Evolutionary conservation across 225 moss, liverwort and hornwort genomes (phyloP).

Genomic region (Lunularia cruciata): DNA sequence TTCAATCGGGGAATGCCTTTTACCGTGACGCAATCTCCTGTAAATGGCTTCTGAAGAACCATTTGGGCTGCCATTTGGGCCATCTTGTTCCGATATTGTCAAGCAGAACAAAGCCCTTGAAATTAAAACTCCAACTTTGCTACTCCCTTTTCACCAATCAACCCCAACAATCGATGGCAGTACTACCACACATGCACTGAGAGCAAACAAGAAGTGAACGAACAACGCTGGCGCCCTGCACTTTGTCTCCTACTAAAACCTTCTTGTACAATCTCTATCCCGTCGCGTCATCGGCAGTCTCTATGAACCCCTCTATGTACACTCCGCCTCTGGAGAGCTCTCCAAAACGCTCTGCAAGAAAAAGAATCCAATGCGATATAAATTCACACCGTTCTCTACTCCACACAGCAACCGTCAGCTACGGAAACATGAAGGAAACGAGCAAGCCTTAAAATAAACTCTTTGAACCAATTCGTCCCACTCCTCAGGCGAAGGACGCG

Average conservation of each 20-base stretch:
- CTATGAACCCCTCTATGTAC: not conserved
- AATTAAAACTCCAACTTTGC: not conserved
- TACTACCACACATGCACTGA: not conserved
- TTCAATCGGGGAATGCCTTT: slow-evolving; percentile 6
- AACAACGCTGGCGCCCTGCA: not conserved
- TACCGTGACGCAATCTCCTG: slow-evolving; percentile 11
- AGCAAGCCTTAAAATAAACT: not conserved
- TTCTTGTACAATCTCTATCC: not conserved
- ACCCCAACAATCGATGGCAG: not conserved
- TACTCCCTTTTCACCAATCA: not conserved
- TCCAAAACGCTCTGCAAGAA: not conserved
- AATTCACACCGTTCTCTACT: not conserved
- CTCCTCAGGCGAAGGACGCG: not conserved
- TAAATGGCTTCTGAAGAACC: slow-evolving; percentile 24
- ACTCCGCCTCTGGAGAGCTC: not conserved
- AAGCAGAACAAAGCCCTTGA: not conserved
- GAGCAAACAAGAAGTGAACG: not conserved
- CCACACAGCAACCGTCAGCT: not conserved
- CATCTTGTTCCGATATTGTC: not conserved
- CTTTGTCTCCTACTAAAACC: not conserved
- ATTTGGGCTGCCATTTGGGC: slow-evolving; percentile 17
- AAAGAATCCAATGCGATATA: not conserved
- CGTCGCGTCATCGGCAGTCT: not conserved
- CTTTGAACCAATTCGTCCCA: not conserved
- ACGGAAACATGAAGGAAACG: not conserved